Percentiles rank a stretch among this genome's conserved stretches.
phyloP scores from a whole-genome alignment of 306 rosid species.

The Cucurbita maxima region DNA sequence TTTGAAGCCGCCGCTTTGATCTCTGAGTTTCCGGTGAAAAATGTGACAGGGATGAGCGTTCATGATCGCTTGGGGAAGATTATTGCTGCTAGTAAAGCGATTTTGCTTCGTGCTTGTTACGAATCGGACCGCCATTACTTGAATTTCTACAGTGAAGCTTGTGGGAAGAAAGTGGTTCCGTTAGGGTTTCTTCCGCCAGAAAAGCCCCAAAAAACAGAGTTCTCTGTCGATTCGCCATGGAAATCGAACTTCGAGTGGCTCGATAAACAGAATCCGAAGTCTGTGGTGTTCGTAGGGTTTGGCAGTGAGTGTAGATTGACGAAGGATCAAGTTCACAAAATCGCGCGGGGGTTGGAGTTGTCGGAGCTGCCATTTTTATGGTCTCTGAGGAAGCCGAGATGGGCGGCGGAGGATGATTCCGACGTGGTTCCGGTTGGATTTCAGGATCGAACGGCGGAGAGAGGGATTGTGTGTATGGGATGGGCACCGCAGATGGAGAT shows the following conservation, averaged over 20 bases:
- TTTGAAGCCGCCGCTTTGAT: background rate
- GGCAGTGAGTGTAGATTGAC: constrained; percentile 26
- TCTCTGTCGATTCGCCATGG: background rate
- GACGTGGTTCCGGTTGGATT: constrained; percentile 18
- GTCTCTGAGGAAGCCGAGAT: background rate
- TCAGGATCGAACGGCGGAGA: constrained; percentile 7
- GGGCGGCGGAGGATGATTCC: background rate
- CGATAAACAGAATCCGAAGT: constrained; percentile 9
- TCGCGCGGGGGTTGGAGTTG: background rate
- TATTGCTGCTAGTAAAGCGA: no score
- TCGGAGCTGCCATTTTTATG: background rate
- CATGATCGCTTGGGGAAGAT: background rate
- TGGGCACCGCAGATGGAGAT: constrained; percentile 33
- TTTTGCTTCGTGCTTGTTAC: background rate
- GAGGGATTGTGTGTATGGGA: constrained; percentile 13
- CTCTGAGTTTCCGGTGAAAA: background rate
- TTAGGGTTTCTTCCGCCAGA: background rate
- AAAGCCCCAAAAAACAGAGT: background rate
- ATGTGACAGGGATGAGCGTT: background rate
- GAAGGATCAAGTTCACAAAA: constrained; percentile 20
- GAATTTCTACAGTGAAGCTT: background rate
- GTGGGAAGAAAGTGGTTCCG: background rate
- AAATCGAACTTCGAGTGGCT: background rate
- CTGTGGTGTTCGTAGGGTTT: constrained; percentile 29
- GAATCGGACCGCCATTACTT: background rate